Evolutionary conservation across 192 early-diverging fungal genomes (phyloP).

Genomic region (Jimgerdemannia lactiflua): DNA sequence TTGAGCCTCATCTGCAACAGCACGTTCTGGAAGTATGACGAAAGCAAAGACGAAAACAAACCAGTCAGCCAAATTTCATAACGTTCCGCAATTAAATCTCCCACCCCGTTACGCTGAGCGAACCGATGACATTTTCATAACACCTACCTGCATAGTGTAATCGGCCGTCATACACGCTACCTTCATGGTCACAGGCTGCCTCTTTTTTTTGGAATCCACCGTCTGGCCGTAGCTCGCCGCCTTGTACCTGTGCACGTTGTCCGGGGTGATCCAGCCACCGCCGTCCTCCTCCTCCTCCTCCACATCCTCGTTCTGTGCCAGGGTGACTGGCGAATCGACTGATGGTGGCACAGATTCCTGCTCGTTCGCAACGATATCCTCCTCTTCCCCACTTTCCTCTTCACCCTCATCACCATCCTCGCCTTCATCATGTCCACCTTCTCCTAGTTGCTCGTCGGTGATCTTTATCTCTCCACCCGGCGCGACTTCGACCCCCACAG

Average conservation of each 20-base stretch:
- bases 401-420: neutral
- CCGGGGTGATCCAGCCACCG: conserved; percentile 94
- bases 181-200: conserved; percentile 38
- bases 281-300: conserved; percentile 23
- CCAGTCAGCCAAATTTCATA: no score
- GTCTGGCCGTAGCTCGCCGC: conserved; percentile 51
- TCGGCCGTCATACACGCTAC: conserved; percentile 91
- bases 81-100: neutral
- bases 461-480: neutral
- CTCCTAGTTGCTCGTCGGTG: neutral
- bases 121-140: neutral
- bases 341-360: neutral
- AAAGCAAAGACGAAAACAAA: neutral
- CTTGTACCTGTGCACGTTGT: conserved; percentile 75
- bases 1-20: conserved; percentile 89
- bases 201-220: conserved; percentile 28
- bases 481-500: neutral
- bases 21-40: conserved; percentile 62
- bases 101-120: neutral
- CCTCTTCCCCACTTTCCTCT: neutral
- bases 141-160: conserved; percentile 86
- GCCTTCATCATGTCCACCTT: neutral
- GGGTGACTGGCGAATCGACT: no score
- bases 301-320: neutral
- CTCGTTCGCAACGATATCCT: conserved; percentile 1